These are phyloP conservation scores for Penicillium sp. DNA, from an alignment of 2,329 filamentous ascomycete species.

Conservation along the genomic window DNA sequence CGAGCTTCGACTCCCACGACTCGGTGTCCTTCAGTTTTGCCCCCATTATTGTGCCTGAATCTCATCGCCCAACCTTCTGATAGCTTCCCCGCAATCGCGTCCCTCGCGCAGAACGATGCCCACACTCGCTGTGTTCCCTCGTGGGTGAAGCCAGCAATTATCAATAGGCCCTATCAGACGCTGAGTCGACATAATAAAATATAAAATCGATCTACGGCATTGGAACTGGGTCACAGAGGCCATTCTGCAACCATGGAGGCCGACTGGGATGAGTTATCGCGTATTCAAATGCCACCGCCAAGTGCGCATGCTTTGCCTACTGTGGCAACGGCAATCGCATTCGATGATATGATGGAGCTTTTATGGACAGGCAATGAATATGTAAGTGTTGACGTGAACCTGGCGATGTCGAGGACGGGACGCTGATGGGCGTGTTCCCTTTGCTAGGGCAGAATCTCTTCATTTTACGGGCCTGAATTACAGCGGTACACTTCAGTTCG, in stretches of 20 bases:
- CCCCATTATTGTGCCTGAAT: neutral
- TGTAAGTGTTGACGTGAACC: conserved; percentile 53
- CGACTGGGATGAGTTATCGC: conserved; percentile 66
- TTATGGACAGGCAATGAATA: conserved; percentile 91
- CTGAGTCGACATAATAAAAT: neutral
- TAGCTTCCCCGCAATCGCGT: conserved; percentile 41
- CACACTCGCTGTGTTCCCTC: conserved; percentile 31
- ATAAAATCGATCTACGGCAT: neutral
- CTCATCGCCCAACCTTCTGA: conserved; percentile 4
- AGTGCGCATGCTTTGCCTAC: conserved; percentile 68
- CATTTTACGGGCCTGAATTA: conserved; percentile 82
- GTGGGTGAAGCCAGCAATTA: conserved; percentile 30
- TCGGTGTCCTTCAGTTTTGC: neutral
- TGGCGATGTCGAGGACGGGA: neutral
- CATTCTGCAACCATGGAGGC: conserved; percentile 43
- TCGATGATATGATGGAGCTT: conserved; percentile 85
- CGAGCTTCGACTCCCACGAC: neutral
- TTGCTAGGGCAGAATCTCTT: conserved; percentile 77
- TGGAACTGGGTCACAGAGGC: conserved; percentile 17
- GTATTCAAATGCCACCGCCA: conserved; percentile 76
- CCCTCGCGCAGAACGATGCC: conserved; percentile 35
- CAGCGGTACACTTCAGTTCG: conserved; percentile 88
- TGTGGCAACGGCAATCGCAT: conserved; percentile 75
- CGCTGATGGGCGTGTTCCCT: conserved; percentile 18
- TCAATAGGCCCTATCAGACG: conserved; percentile 3